phyloP scores from a whole-genome alignment of 805 yeast species.

The Lipomyces orientalis region DNA sequence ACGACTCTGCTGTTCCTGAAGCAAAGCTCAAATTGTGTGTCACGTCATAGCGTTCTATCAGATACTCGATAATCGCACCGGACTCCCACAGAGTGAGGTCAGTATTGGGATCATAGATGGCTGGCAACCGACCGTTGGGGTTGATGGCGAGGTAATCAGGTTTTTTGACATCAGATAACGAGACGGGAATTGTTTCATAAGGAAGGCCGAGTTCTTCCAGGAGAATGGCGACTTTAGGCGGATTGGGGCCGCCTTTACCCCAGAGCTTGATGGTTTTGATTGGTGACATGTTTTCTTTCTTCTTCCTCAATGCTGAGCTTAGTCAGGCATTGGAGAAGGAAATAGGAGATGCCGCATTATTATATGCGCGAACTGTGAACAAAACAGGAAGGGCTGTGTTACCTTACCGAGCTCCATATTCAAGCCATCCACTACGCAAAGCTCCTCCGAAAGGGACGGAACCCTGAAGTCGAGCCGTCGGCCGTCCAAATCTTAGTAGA shows the following conservation, averaged over 20 bases:
- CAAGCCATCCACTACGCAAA: too few species aligned
- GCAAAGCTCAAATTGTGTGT: constrained; percentile 52
- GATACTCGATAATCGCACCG: constrained; percentile 64
- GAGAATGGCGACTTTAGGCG: constrained; percentile 24
- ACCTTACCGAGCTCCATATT: too few species aligned
- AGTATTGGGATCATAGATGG: constrained; percentile 54
- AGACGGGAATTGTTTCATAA: constrained; percentile 50
- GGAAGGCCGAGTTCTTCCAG: constrained; percentile 28
- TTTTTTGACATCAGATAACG: constrained; percentile 59
- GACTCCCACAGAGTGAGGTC: constrained; percentile 63
- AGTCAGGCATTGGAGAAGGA: too few species aligned
- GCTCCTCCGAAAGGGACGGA: too few species aligned
- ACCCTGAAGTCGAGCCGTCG: too few species aligned
- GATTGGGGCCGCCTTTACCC: constrained; percentile 6
- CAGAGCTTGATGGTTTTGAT: constrained; percentile 15
- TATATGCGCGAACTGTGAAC: too few species aligned
- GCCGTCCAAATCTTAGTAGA: too few species aligned
- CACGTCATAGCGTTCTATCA: constrained; percentile 65
- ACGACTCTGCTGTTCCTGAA: constrained; percentile 52
- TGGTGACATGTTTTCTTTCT: not conserved
- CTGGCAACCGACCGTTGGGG: constrained; percentile 70
- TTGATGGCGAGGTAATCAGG: constrained; percentile 62
- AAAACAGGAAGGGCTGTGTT: too few species aligned
- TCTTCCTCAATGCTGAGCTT: too few species aligned
- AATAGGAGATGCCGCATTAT: too few species aligned